phyloP scores from a whole-genome alignment of 106 monocot species.

The Acorus gramineus region DNA sequence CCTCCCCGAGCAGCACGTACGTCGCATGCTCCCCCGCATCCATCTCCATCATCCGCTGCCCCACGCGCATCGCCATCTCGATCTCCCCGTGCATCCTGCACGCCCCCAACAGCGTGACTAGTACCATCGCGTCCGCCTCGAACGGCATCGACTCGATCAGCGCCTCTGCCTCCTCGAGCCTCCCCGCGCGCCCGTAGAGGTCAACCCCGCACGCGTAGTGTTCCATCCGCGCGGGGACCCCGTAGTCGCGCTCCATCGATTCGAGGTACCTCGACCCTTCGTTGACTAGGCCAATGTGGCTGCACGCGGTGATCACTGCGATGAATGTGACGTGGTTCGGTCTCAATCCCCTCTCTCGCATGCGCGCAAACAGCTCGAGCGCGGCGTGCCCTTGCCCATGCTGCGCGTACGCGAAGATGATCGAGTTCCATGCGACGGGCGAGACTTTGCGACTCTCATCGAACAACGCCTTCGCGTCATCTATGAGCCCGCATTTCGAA shows the following conservation, averaged over 20 bases:
- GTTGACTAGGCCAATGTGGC: slow-evolving; percentile 65
- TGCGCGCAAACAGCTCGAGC: slow-evolving; percentile 42
- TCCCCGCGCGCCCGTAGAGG: slow-evolving; percentile 66
- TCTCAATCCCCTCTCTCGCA: slow-evolving; percentile 34
- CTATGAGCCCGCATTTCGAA: slow-evolving; percentile 58
- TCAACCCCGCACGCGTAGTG: slow-evolving; percentile 91
- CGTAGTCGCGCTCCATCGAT: slow-evolving; percentile 36
- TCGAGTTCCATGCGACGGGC: slow-evolving; percentile 70
- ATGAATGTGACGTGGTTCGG: slow-evolving; percentile 81
- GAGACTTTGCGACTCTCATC: slow-evolving; percentile 35
- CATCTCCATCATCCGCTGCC: slow-evolving; percentile 23
- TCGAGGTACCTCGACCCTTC: slow-evolving; percentile 35
- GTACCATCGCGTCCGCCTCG: slow-evolving; percentile 59
- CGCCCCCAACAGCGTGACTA: slow-evolving; percentile 63
- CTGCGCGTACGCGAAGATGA: slow-evolving; percentile 64
- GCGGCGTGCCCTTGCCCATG: slow-evolving; percentile 49
- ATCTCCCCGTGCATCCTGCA: slow-evolving; percentile 66
- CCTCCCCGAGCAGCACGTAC: slow-evolving; percentile 54
- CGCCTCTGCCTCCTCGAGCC: slow-evolving; percentile 34
- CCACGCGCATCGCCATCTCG: slow-evolving; percentile 40
- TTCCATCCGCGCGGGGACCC: slow-evolving; percentile 57
- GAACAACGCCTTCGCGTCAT: slow-evolving; percentile 45
- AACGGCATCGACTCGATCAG: slow-evolving; percentile 65
- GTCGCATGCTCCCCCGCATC: slow-evolving; percentile 46
- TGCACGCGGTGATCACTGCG: slow-evolving; percentile 64